Evolutionary conservation across 2,329 filamentous ascomycete species (phyloP), one percentile per base, ranked within the genome.

Genomic region (Trichophyton simii): DNA sequence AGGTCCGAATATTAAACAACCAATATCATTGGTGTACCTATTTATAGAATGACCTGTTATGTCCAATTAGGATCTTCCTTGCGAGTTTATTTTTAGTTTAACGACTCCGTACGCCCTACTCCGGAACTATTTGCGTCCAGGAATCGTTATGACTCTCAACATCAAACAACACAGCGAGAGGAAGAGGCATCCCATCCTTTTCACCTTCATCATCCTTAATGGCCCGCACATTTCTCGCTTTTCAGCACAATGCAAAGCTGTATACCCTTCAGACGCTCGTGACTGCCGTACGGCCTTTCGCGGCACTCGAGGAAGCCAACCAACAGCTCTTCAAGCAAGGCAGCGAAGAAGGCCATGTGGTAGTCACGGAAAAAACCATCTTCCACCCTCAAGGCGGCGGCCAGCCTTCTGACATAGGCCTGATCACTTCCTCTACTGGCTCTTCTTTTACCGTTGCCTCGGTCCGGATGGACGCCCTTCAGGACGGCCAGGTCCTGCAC

Each of bases 341-440:
- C 3, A 69, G 69, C 7, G 76, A 80, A 3, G 70, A 78, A 1
- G 78, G 83, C 65, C 78, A 80, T 67, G 79, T 84, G n/a, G 71
- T 88, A 20, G 77, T 83, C 4, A 87, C 84, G 0, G 76, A 81
- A 1, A 73, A 81, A 55, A 89, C 87, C n/a, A 85, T 89, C 63
- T 90, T 90, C 72, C 85, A 90, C 64, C 83, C 85, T 0, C 87
- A 90, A 71, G 87, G 87, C 20, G 87, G 87, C 63, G 87, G 87
- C 6, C 87, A 90, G 67, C 87, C 87, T 0, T 85, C 82, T 0
- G 87, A 90, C 64, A 77, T 79, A 9, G 87, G 87, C 20, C 73
- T 69, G 46, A 86, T 89, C 18, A 59, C 38, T 15, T 13, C 38
- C 64, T 73, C 72, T 0, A 31, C 65, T 11, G 44, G 64, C 9